phyloP scores from a whole-genome alignment of 805 yeast genomes.

The Candida chauliodis region DNA sequence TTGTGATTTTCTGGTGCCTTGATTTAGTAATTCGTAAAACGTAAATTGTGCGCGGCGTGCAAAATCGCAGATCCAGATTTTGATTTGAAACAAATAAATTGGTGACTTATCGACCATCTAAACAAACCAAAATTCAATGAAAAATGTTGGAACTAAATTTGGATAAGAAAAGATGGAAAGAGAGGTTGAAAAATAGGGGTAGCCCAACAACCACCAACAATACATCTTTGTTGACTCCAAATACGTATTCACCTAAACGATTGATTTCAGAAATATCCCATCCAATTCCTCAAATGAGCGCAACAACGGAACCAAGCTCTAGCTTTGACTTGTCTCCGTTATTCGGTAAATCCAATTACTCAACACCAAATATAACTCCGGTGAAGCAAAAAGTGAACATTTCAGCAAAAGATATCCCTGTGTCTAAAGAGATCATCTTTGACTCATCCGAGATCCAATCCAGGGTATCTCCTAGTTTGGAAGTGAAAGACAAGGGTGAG shows the following conservation, averaged over 20 bases:
- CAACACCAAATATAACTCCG: not conserved
- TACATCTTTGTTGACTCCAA: not conserved
- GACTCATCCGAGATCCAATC: constrained; percentile 9
- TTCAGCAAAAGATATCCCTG: constrained; percentile 4
- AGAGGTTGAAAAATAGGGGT: constrained; percentile 1
- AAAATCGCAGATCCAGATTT: not conserved
- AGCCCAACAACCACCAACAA: constrained; percentile 3
- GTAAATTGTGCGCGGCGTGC: constrained; percentile 1
- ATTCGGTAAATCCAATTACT: not conserved
- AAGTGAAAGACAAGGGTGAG: constrained; percentile 4
- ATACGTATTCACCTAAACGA: constrained; percentile 3
- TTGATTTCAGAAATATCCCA: constrained; percentile 1
- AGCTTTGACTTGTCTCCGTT: constrained; percentile 4
- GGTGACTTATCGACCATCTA: not conserved
- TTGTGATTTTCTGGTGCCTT: not conserved
- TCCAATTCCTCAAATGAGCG: not conserved
- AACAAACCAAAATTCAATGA: not conserved
- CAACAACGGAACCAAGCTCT: constrained; percentile 1
- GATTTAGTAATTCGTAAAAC: too few species aligned
- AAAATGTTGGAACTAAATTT: constrained; percentile 5
- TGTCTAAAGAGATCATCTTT: not conserved
- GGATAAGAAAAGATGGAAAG: constrained; percentile 6
- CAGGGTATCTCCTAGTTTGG: constrained; percentile 5
- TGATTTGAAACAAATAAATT: constrained; percentile 1
- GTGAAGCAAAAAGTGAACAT: not conserved